Evolutionary conservation across 805 yeast genomes (phyloP), one percentile per base, ranked within the genome.

Genomic region (Wickerhamiella alocasiicola): DNA sequence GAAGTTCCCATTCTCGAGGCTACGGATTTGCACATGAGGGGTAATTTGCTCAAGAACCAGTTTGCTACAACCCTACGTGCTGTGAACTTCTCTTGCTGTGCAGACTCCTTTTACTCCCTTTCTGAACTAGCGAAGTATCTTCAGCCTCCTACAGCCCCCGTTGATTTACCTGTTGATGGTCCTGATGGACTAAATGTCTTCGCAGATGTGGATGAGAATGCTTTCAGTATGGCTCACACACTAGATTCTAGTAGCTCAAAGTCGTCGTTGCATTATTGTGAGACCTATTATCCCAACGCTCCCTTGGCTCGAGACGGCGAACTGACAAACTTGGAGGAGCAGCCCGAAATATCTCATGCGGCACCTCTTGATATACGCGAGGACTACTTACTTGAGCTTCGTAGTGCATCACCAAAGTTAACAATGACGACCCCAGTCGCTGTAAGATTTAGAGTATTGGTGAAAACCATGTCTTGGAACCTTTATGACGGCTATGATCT

Each of bases 401-500:
- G 39, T 11, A 36, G 39, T 19, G 39, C 39, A 3, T 36, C 39
- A 16, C 39, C 39, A 5, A 36, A 36, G 50, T 55, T 49, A 46
- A 52, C 0, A 57, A 55, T 6, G 47, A 70, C 11, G 57, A 71
- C 48, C 54, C 70, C 0, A 57, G 71, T 42, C 59, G 62, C 6
- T 68, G 57, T 32, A 49, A 71, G 12, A 67, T 63, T 38, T 9
- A 25, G 32, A 19, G n/a, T 37, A 11, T 35, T 37, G 9, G 15
- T 37, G 18, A 37, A 37, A 16, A 17, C 21, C 16, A n/a, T 56
- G 3, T 43, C 51, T 7, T 63, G 65, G 64, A 54, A 60, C 42
- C 59, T 88, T 15, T 76, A 71, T 55, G 98, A 91, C 61, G 99
- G 99, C 0, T 91, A 78, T 54, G 97, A 91, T 51, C 85, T 96